Percentiles rank a stretch among this genome's conserved stretches.
These are phyloP conservation scores for Dioscorea alata DNA, from an alignment of 106 monocot species.

Conservation along the genomic window DNA sequence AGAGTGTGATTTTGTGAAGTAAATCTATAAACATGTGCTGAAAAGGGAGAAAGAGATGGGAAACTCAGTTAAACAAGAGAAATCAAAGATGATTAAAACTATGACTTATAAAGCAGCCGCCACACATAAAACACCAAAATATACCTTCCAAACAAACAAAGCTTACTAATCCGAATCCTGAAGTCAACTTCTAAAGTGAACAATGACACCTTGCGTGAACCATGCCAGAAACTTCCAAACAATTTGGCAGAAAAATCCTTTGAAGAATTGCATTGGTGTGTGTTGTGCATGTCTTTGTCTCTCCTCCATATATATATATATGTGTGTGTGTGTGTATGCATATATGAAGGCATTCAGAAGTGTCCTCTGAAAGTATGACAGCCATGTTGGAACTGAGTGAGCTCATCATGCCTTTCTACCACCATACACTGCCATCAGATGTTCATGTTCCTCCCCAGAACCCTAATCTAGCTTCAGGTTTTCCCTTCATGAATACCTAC, in stretches of 20 bases:
- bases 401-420: neutral
- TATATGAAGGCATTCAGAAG: neutral
- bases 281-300: neutral
- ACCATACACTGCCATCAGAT: neutral
- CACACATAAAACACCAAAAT: too few species aligned
- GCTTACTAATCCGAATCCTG: too few species aligned
- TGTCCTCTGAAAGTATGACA: neutral
- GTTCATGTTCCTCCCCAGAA: neutral
- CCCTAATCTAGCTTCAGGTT: neutral
- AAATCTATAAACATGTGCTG: too few species aligned
- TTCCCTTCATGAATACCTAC: neutral
- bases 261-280: neutral
- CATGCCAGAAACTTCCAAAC: conserved; percentile 4
- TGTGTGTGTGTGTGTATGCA: neutral
- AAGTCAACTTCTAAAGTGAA: too few species aligned
- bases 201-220: too few species aligned
- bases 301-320: neutral
- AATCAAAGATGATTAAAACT: too few species aligned
- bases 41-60: too few species aligned
- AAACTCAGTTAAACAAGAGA: too few species aligned
- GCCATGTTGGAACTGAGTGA: conserved; percentile 3
- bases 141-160: too few species aligned
- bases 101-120: too few species aligned
- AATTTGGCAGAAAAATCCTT: neutral
- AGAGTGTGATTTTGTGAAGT: too few species aligned